Evolutionary conservation across 1,139 yeast genomes (phyloP), one percentile per base, ranked within the genome.

Genomic region (Saccharomyces pastorianus): DNA sequence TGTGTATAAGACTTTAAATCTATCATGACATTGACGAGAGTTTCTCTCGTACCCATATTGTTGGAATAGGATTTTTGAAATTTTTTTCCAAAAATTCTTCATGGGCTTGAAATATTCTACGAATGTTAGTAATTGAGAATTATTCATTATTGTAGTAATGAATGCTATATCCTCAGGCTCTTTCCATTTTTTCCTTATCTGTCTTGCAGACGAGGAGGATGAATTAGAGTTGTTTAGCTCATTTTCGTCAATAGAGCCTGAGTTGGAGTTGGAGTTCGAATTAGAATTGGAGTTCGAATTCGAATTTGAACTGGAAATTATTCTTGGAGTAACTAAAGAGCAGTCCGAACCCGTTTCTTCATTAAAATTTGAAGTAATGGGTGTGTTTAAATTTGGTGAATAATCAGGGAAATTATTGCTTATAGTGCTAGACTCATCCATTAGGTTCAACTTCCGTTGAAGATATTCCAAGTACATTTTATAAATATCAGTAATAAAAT

Each of bases 91-190:
- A 51, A 61, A 63, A 47, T 60, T 62, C 48, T 63, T 63, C 66
- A 63, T 63, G 9, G 66, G 66, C 55, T 63, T 63, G 51, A 59
- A 62, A 53, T 57, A 63, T 51, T 63, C 66, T 2, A 62, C 60
- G 52, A 52, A 60, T 4, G 60, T 60, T 23, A 63, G 49, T 28
- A 63, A 47, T 26, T 62, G 58, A 7, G 64, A 53, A 51, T 62
- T 54, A 11, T 53, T 51, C 34, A 63, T 44, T 17, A 62, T 46
- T 6, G 60, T 56, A 14, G 53, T 56, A 29, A 63, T 46, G 34
- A 63, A 58, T n/a, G 64, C 61, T 28, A 61, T 49, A 48, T 63
- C 65, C 48, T 63, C 66, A 4, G 54, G 49, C 9, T 55, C 56
- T 47, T 55, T 60, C 66, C 66, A 63, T 56, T 62, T 63, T 42